Evolutionary conservation across 768 basidiomycete species (phyloP).

Genomic region (Asterophora parasitica): DNA sequence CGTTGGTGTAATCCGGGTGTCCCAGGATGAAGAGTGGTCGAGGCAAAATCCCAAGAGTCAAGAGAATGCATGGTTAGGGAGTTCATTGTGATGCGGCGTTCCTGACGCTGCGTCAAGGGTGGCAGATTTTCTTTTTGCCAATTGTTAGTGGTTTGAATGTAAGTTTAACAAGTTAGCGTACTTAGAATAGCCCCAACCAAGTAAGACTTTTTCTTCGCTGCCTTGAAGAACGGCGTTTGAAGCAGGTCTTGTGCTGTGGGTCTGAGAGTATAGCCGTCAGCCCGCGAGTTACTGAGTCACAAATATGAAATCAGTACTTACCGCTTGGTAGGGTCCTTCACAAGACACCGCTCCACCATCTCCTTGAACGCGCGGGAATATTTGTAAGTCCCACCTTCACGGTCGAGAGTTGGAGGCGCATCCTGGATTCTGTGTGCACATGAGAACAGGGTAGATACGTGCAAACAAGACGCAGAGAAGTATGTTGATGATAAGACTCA

Average conservation of each 20-base stretch:
- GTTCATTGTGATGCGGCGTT: slow-evolving; percentile 47
- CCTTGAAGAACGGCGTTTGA: slow-evolving; percentile 72
- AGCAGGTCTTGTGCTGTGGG: slow-evolving; percentile 79
- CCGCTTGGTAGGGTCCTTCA: slow-evolving; percentile 81
- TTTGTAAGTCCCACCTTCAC: slow-evolving; percentile 63
- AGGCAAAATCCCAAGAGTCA: slow-evolving; percentile 80
- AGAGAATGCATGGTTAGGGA: slow-evolving; percentile 41
- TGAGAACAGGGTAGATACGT: slow-evolving; percentile 1
- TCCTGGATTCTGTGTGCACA: slow-evolving; percentile 55
- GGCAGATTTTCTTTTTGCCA: slow-evolving; percentile 53
- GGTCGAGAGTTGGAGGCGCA: slow-evolving; percentile 71
- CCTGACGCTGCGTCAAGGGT: slow-evolving; percentile 68
- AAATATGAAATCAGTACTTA: slow-evolving; percentile 17
- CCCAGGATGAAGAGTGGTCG: slow-evolving; percentile 41
- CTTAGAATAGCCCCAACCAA: slow-evolving; percentile 74
- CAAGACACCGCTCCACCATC: slow-evolving; percentile 74
- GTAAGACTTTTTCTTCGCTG: slow-evolving; percentile 72
- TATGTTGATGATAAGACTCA: slow-evolving; percentile 28
- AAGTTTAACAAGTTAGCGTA: slow-evolving; percentile 22
- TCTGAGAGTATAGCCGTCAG: slow-evolving; percentile 29
- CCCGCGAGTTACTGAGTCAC: background rate
- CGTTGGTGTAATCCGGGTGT: slow-evolving; percentile 25
- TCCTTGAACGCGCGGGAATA: slow-evolving; percentile 84
- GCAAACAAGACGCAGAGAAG: background rate
- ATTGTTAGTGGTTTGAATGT: background rate